Percentiles rank a stretch among this genome's conserved stretches.
Evolutionary conservation across 2,329 filamentous ascomycete species (phyloP).

Genomic region (Hypoxylon sp.): DNA sequence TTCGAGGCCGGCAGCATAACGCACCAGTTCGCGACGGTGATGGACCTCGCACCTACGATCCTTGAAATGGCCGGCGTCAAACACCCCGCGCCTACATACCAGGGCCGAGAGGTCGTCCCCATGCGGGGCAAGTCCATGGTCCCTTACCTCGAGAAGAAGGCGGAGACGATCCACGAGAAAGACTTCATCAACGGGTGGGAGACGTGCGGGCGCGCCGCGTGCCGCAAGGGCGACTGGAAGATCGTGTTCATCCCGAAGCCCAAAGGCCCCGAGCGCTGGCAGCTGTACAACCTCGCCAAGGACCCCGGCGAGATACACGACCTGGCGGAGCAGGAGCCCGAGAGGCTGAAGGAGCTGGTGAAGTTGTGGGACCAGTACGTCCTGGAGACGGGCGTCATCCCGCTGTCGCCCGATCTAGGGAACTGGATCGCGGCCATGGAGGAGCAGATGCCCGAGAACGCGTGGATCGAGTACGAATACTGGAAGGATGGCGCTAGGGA

Average conservation of each 20-base stretch:
- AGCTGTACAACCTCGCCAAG: slow-evolving; percentile 59
- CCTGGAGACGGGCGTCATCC: slow-evolving; percentile 69
- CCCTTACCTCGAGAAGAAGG: slow-evolving; percentile 46
- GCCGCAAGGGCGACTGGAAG: slow-evolving; percentile 54
- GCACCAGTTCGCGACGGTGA: slow-evolving; percentile 63
- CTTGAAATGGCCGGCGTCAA: slow-evolving; percentile 60
- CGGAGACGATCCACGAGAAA: slow-evolving; percentile 51
- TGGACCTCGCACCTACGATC: slow-evolving; percentile 63
- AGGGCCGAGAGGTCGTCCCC: slow-evolving; percentile 50
- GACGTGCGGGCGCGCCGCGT: slow-evolving; percentile 52
- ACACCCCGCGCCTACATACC: slow-evolving; percentile 65
- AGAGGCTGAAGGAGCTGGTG: slow-evolving; percentile 50
- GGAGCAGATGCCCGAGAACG: slow-evolving; percentile 73
- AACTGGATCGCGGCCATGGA: slow-evolving; percentile 70
- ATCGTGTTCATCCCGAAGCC: slow-evolving; percentile 61
- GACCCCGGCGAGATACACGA: slow-evolving; percentile 61
- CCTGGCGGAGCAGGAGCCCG: slow-evolving; percentile 51
- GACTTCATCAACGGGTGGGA: slow-evolving; percentile 55
- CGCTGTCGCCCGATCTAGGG: slow-evolving; percentile 68
- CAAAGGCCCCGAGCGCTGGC: slow-evolving; percentile 62
- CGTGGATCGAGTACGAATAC: slow-evolving; percentile 75
- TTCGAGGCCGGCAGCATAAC: slow-evolving; percentile 56
- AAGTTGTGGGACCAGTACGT: slow-evolving; percentile 54
- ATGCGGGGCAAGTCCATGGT: slow-evolving; percentile 54
- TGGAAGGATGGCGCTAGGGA: slow-evolving; percentile 62